phyloP scores from a whole-genome alignment of 495 filamentous ascomycete genomes.

The Letharia lupina region DNA sequence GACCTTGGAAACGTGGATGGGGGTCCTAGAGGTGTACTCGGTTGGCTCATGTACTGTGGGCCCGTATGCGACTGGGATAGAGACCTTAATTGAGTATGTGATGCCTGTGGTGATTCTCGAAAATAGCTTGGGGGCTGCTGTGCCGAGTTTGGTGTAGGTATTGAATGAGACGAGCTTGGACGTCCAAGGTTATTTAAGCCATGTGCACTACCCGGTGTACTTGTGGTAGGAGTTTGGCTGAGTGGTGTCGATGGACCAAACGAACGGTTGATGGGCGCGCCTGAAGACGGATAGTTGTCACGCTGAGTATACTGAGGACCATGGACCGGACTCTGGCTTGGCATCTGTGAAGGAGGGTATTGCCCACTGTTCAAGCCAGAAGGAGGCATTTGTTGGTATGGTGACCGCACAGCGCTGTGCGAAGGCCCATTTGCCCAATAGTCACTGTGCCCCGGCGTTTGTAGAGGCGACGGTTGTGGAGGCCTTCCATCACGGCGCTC shows the following conservation, averaged over 20 bases:
- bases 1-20: conserved; percentile 30
- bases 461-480: conserved; percentile 38
- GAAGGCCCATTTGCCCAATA: conserved; percentile 36
- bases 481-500: conserved; percentile 33
- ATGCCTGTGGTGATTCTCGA: conserved; percentile 38
- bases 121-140: conserved; percentile 29
- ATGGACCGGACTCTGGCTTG: conserved; percentile 22
- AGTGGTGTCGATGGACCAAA: conserved; percentile 26
- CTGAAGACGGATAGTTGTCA: conserved; percentile 27
- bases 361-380: conserved; percentile 31
- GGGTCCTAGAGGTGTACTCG: conserved; percentile 43
- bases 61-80: conserved; percentile 36
- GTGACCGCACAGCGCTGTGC: conserved; percentile 38
- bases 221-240: conserved; percentile 22
- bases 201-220: conserved; percentile 21
- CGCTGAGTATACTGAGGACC: conserved; percentile 33
- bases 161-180: conserved; percentile 43
- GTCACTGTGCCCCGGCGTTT: conserved; percentile 29
- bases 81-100: conserved; percentile 32
- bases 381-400: conserved; percentile 38
- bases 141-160: conserved; percentile 35
- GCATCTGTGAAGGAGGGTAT: conserved; percentile 33
- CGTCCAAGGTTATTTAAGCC: conserved; percentile 35
- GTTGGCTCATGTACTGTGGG: conserved; percentile 36
- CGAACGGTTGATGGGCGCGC: conserved; percentile 29